A percentile compares a stretch with the other conserved stretches of the same genome.
phyloP scores from a whole-genome alignment of 176 grass and related monocot genomes.

The Raddia guianensis region DNA sequence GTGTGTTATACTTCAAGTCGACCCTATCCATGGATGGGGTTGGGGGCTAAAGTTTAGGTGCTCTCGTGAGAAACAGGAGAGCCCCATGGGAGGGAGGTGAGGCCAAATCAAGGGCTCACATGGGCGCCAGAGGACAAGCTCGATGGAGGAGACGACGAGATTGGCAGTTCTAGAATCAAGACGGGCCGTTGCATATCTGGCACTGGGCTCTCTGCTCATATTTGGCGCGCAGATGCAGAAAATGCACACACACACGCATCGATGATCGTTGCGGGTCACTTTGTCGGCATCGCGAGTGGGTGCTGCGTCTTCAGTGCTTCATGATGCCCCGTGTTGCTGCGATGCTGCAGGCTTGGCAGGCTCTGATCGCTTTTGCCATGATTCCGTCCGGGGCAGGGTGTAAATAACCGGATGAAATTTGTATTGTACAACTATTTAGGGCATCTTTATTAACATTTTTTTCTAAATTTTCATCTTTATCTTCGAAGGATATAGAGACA shows the following conservation, averaged over 20 bases:
- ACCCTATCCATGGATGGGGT: constrained; percentile 20
- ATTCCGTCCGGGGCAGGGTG: constrained; percentile 15
- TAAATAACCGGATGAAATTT: constrained; percentile 5
- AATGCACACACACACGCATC: neutral
- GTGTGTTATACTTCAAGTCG: constrained; percentile 18
- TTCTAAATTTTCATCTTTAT: too few relatives aligned
- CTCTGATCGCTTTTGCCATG: constrained; percentile 28
- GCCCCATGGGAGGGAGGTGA: constrained; percentile 25
- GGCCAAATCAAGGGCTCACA: constrained; percentile 51
- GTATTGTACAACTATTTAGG: neutral
- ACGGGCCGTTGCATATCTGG: neutral
- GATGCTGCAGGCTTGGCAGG: constrained; percentile 16
- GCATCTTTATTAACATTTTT: too few relatives aligned
- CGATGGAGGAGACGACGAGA: constrained; percentile 7
- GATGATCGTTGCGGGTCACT: too few relatives aligned
- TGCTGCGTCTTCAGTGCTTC: constrained; percentile 20
- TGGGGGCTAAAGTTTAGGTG: constrained; percentile 29
- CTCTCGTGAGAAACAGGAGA: constrained; percentile 45
- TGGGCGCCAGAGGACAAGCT: constrained; percentile 35
- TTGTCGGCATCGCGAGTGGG: constrained; percentile 34
- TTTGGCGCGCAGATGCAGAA: neutral
- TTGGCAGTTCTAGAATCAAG: constrained; percentile 21
- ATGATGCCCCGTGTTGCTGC: constrained; percentile 26
- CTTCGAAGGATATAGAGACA: too few relatives aligned
- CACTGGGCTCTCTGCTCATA: neutral